Base-by-base conservation (phyloP, 495 filamentous ascomycete genomes). In the Terfezia boudieri region DNA sequence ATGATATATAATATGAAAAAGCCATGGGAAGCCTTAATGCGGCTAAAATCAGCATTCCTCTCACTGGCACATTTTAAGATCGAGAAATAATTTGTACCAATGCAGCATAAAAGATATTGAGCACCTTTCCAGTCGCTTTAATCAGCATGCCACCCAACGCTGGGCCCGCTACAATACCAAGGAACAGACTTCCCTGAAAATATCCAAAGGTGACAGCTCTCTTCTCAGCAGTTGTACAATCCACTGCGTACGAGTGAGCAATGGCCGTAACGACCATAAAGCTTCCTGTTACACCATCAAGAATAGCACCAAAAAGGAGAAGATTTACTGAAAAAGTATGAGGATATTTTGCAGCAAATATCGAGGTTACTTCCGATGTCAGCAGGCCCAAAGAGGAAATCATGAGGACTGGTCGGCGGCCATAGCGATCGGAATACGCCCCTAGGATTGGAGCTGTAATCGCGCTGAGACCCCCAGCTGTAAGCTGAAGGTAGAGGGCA, bases 191-290 rank as follows among this genome's bases (percentile, higher is more conserved):
- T 12, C 84, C 86, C 60, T 95, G 86, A 57, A 94, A 82, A 59
- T 84, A 85, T 3, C 83, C 87, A 66, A 98, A 94, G 22, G 79
- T 77, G n/a, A 90, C 81, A 50, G 80, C 84, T 17, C 90, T 77
- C 56, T 76, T 75, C 32, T 79, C 78, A 0, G 85, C 83, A 14
- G 79, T 70, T 11, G 90, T 89, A 67, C 86, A 94, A 64, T 98
- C 90, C 43, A 84, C 76, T 7, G 80, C 82, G 64, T 96, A 98
- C 0, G 89, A 82, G 61, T 88, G 77, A 22, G 76, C 77, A 41
- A 96, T 62, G 9, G 90, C 83, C 71, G 85, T 81, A 3, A 76
- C 79, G 1, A 82, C 74, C 2, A 84, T 87, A 67, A 94, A 93
- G 36, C 86, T 92, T 14, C 89, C 90, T 17, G 79, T 77, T 0